Percentiles rank a stretch among this genome's conserved stretches.
These are phyloP conservation scores for Peronospora belbahrii DNA, from an alignment of 352 stramenopile species.

Conservation along the genomic window DNA sequence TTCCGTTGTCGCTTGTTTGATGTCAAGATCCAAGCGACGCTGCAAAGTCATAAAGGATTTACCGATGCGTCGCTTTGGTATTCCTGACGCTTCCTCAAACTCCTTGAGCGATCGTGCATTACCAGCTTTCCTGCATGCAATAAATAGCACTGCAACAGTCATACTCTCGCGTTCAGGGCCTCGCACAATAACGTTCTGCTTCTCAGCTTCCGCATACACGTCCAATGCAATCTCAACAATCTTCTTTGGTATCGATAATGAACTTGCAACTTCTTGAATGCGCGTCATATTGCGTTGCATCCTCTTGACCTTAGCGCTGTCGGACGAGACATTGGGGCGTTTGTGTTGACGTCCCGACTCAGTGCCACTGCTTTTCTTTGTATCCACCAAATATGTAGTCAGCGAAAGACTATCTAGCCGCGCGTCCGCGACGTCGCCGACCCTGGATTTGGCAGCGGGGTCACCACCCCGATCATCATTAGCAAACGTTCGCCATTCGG, in stretches of 20 bases:
- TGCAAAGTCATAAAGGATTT: slow-evolving; percentile 73
- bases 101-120: slow-evolving; percentile 70
- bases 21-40: slow-evolving; percentile 47
- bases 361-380: slow-evolving; percentile 27
- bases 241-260: slow-evolving; percentile 54
- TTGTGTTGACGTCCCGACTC: slow-evolving; percentile 31
- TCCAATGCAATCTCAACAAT: slow-evolving; percentile 68
- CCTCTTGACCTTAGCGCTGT: slow-evolving; percentile 48
- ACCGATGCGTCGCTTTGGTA: slow-evolving; percentile 68
- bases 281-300: slow-evolving; percentile 62
- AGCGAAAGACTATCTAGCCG: slow-evolving; percentile 56
- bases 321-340: slow-evolving; percentile 48
- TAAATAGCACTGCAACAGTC: slow-evolving; percentile 56
- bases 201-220: slow-evolving; percentile 61
- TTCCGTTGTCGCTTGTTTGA: slow-evolving; percentile 59
- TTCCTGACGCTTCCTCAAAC: slow-evolving; percentile 62
- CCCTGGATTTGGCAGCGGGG: slow-evolving; percentile 69
- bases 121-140: slow-evolving; percentile 58
- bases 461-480: slow-evolving; percentile 82
- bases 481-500: slow-evolving; percentile 83
- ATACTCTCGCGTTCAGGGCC: slow-evolving; percentile 63
- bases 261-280: slow-evolving; percentile 63
- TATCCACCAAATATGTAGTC: slow-evolving; percentile 62
- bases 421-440: slow-evolving; percentile 57
- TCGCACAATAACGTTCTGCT: slow-evolving; percentile 54